Base-by-base conservation (phyloP, 1,284 basidiomycete genomes). In the Chiua sp. region DNA sequence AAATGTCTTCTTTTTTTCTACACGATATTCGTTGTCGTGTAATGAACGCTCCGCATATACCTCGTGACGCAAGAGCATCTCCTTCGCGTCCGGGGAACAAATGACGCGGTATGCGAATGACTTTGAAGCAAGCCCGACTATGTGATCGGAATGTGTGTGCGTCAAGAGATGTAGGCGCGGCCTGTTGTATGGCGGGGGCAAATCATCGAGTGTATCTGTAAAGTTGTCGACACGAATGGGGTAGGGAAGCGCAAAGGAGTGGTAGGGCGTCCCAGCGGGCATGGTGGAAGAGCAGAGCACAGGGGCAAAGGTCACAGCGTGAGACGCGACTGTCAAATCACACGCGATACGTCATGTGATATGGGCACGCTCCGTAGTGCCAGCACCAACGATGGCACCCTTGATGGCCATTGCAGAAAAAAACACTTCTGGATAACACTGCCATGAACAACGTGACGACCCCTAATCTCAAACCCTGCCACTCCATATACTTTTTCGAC, bases 121-220 rank as follows among this genome's bases (percentile, higher is more conserved):
- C 62, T 87, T 86, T 22, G 88, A 81, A 22, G 86, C 81, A 15
- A 93, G 79, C 6, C 92, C 92, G 48, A 75, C 77, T 57, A 91
- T 80, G 70, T 95, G 93, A 73, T 95, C 94, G 0, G 93, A 82
- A 75, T 96, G 94, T 1, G 92, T 91, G 70, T 96, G 93, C 0
- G 90, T 87, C 56, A 96, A 82, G 11, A 96, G 83, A 72, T 91
- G 86, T 8, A 94, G 79, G 7, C 81, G 80, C 1, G 91, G 87
- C 12, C 78, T 68, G 30, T 78, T 78, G 51, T 77, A 73, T 1
- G 74, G 74, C 18, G 64, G 46, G 15, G 74, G 59, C 64, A 68
- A 50, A 66, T 75, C 62, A 57, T 77, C 63, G 37, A 74, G 51
- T 22, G 79, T 69, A 63, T 75, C 71, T 15, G 84, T 79, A 72